These are phyloP conservation scores for Fusarium chlamydosporum DNA, from an alignment of 2,329 filamentous ascomycete species.

Conservation along the genomic window DNA sequence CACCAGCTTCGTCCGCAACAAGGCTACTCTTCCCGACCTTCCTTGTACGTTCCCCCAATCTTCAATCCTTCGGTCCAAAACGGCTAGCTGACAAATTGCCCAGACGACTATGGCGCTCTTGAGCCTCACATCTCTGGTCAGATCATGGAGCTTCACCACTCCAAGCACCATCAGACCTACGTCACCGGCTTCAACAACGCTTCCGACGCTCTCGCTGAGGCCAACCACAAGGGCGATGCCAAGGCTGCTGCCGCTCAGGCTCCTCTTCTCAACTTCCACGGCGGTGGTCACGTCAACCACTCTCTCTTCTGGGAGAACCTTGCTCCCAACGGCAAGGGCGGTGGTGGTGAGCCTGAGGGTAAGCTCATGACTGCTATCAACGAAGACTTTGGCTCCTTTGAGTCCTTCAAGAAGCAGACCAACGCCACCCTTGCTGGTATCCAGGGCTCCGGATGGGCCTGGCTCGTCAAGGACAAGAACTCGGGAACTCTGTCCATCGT, in stretches of 20 bases:
- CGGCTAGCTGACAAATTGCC: constrained; percentile 4
- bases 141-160: constrained; percentile 97
- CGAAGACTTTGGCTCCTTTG: constrained; percentile 76
- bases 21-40: constrained; percentile 95
- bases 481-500: constrained; percentile 74
- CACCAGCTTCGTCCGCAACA: constrained; percentile 84
- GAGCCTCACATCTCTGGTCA: constrained; percentile 86
- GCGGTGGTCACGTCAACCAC: constrained; percentile 89
- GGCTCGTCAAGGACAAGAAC: constrained; percentile 81
- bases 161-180: constrained; percentile 94
- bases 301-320: constrained; percentile 89
- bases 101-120: constrained; percentile 96
- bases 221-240: constrained; percentile 73
- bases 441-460: constrained; percentile 92
- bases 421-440: constrained; percentile 78
- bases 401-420: constrained; percentile 75
- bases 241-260: constrained; percentile 65
- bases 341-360: constrained; percentile 72
- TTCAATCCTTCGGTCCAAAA: neutral
- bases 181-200: constrained; percentile 90
- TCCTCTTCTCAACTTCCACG: constrained; percentile 80
- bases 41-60: constrained; percentile 56
- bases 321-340: constrained; percentile 73
- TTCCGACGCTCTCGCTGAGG: constrained; percentile 76
- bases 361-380: constrained; percentile 76